These are phyloP conservation scores for Styphnolobium japonicum DNA, from an alignment of 306 rosid species.

Conservation along the genomic window DNA sequence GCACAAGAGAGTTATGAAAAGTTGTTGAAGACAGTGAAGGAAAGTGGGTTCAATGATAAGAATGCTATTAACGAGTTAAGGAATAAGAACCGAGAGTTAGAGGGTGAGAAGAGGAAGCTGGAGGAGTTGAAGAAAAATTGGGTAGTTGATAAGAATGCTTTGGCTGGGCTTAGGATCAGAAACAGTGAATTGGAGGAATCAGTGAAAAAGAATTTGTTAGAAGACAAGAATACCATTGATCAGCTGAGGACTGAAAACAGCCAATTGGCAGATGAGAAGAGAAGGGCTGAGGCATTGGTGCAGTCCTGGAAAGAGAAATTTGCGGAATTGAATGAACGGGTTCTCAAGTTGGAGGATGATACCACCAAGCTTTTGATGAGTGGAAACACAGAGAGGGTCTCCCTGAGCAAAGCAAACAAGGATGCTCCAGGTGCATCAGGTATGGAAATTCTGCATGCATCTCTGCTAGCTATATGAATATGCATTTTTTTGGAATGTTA, in stretches of 20 bases:
- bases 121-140: background rate
- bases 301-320: background rate
- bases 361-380: background rate
- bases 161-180: background rate
- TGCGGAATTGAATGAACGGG: background rate
- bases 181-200: constrained; percentile 12
- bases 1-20: constrained; percentile 4
- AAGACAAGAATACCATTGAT: background rate
- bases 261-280: background rate
- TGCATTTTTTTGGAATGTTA: background rate
- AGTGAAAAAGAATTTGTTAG: background rate
- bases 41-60: background rate
- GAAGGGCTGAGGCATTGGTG: background rate
- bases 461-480: background rate
- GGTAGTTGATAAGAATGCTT: background rate
- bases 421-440: constrained; percentile 16
- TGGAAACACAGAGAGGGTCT: background rate
- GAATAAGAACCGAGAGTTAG: too few relatives aligned
- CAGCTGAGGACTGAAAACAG: background rate
- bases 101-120: background rate
- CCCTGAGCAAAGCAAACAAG: background rate
- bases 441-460: constrained; percentile 12
- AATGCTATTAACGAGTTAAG: background rate
- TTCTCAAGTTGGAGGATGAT: constrained; percentile 6
- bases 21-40: constrained; percentile 21